A percentile compares a stretch with the other conserved stretches of the same genome.
These are phyloP conservation scores for Mycena amicta DNA, from an alignment of 768 basidiomycete genomes.

Conservation along the genomic window DNA sequence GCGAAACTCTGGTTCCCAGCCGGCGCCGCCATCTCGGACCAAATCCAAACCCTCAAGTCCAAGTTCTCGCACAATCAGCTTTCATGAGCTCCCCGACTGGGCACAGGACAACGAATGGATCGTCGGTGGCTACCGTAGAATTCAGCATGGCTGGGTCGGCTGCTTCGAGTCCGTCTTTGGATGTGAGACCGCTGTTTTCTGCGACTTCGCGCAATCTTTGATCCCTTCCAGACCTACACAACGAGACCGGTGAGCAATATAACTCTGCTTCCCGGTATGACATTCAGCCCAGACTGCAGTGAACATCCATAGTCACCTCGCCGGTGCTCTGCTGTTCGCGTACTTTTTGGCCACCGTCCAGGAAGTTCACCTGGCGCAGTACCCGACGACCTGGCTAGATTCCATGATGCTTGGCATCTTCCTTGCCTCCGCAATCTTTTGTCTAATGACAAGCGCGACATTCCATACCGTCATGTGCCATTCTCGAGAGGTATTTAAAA, in stretches of 20 bases:
- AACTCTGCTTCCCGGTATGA: slow-evolving; percentile 4
- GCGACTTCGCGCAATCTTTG: slow-evolving; percentile 18
- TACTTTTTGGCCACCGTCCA: slow-evolving; percentile 58
- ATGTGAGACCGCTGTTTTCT: slow-evolving; percentile 47
- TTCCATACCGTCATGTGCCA: slow-evolving; percentile 79
- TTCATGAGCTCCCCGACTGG: slow-evolving; percentile 68
- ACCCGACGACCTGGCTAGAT: slow-evolving; percentile 66
- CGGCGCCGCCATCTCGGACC: not conserved
- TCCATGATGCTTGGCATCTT: slow-evolving; percentile 63
- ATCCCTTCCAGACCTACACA: slow-evolving; percentile 62
- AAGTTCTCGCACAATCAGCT: slow-evolving; percentile 41
- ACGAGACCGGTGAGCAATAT: slow-evolving; percentile 63
- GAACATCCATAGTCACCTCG: slow-evolving; percentile 84
- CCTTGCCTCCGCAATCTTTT: slow-evolving; percentile 70
- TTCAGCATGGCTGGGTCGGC: slow-evolving; percentile 61
- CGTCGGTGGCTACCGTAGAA: slow-evolving; percentile 67
- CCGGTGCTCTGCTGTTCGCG: slow-evolving; percentile 65
- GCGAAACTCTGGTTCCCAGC: not conserved
- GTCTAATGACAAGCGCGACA: slow-evolving; percentile 68
- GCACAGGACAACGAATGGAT: slow-evolving; percentile 78
- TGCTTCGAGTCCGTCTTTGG: slow-evolving; percentile 66
- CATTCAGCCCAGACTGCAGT: slow-evolving; percentile 50
- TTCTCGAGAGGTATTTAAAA: slow-evolving; percentile 50
- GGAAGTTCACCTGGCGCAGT: slow-evolving; percentile 48
- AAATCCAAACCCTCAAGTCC: not conserved